phyloP scores from a whole-genome alignment of 169 alveolate genomes.

The Eimeria praecox region DNA sequence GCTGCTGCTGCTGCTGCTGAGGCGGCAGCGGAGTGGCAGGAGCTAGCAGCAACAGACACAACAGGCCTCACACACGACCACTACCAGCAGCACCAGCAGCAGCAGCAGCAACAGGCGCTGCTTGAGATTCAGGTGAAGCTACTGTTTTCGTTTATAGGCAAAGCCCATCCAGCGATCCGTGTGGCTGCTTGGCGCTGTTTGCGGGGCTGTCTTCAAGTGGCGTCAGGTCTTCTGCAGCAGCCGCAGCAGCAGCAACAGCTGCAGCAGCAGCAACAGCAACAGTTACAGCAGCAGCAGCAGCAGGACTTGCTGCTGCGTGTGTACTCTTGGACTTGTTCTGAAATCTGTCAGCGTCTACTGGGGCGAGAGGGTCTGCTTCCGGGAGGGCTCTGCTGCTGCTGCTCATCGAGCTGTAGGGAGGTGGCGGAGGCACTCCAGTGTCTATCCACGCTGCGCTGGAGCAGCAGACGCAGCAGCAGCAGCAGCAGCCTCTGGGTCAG shows the following conservation, averaged over 20 bases:
- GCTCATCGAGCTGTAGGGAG: conserved; percentile 27
- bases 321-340: conserved; percentile 32
- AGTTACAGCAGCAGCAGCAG: background rate
- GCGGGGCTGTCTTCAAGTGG: conserved; percentile 31
- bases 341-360: background rate
- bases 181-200: conserved; percentile 71
- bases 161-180: conserved; percentile 28
- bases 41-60: background rate
- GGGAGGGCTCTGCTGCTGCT: conserved; percentile 35
- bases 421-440: conserved; percentile 22
- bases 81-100: background rate
- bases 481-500: conserved; percentile 14
- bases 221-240: conserved; percentile 32
- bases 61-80: background rate
- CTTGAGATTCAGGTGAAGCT: conserved; percentile 38
- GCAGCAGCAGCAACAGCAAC: background rate
- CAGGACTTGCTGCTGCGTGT: conserved; percentile 26
- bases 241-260: conserved; percentile 47
- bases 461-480: conserved; percentile 66
- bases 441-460: conserved; percentile 4
- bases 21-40: conserved; percentile 68
- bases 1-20: conserved; percentile 74
- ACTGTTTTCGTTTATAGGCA: background rate
- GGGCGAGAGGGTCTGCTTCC: conserved; percentile 20
- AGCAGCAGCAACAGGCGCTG: conserved; percentile 42